Conservation (phyloP, 768 basidiomycete genomes). For the Asterophora lycoperdoides region DNA sequence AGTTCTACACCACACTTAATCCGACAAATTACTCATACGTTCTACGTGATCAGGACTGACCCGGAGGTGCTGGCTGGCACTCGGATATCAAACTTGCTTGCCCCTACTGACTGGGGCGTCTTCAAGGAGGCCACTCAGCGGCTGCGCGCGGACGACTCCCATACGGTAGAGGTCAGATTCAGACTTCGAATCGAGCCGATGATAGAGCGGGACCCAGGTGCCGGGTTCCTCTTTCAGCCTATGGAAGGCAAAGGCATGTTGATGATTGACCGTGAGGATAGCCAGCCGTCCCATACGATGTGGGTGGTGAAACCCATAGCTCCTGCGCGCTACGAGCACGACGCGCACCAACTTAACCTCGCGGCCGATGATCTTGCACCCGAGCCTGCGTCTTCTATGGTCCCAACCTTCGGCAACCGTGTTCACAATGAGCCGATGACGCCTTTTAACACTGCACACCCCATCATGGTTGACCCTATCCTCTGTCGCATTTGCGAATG, state of each 20-base stretch:
- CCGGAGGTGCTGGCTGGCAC: conserved; percentile 74
- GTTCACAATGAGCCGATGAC: conserved; percentile 46
- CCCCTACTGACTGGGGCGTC: conserved; percentile 73
- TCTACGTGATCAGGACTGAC: conserved; percentile 55
- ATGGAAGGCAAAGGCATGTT: conserved; percentile 99
- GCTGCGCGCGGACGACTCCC: conserved; percentile 86
- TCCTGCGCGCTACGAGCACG: conserved; percentile 63
- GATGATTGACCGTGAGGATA: conserved; percentile 89
- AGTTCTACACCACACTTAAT: conserved; percentile 23
- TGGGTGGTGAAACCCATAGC: conserved; percentile 91
- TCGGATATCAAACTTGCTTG: conserved; percentile 78
- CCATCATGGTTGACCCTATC: conserved; percentile 78
- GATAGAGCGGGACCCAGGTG: conserved; percentile 50
- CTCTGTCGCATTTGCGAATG: conserved; percentile 98
- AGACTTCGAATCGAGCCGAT: conserved; percentile 73
- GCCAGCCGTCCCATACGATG: conserved; percentile 92
- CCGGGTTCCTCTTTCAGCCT: conserved; percentile 61
- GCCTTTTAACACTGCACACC: conserved; percentile 71
- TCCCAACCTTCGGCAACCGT: conserved; percentile 31
- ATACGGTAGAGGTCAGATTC: conserved; percentile 91
- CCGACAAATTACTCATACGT: conserved; percentile 14
- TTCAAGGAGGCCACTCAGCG: conserved; percentile 85
- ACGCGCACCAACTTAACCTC: conserved; percentile 56
- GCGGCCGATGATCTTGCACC: conserved; percentile 45
- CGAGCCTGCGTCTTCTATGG: conserved; percentile 38